Evolutionary conservation across 2,329 filamentous ascomycete species (phyloP), one percentile per base, ranked within the genome.

Genomic region (Aspergillus neotritici): DNA sequence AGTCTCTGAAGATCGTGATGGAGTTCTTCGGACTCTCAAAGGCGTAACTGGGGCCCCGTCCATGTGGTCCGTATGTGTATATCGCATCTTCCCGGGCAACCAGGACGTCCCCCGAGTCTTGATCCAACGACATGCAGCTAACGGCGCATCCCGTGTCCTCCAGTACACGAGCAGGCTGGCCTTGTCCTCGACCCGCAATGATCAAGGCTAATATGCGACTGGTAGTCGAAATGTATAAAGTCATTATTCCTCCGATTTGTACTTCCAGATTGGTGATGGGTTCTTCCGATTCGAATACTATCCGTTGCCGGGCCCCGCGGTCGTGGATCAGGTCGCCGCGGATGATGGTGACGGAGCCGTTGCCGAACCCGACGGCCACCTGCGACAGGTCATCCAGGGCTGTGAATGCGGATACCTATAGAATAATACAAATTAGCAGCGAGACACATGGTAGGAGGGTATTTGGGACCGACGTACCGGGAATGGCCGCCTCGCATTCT

Each of bases 41-140:
- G 0, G 89, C 89, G 65, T 87, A 90, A 32, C 88, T 91, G 1
- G 88, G 84, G 0, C 89, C 89, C 46, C 90, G 80, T 0, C 91
- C 91, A 46, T 93, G 86, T 1, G 85, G 70, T 0, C 84, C 86
- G 66, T 97, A 98, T 46, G 87, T 90, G 68, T 97, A 97, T 41
- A 98, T 85, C 6, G 91, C 93, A 76, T 98, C 94, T 54, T 96
- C 88, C 48, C 93, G 77, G 1, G 85, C 93, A n/a, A 98, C 84
- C 3, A 98, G 79, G 14, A 98, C 83, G 52, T 96, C 87, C 4
- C 86, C 87, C 0, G 82, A 86, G 49, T 79, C 77, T 48, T 78
- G 80, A 63, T 96, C 88, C 10, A 91, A 76, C 0, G 88, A 86
- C 87, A 98, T 95, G 65, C 94, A 98, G 1, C 89, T 90, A n/a